A percentile compares a stretch with the other conserved stretches of the same genome.
phyloP scores from a whole-genome alignment of 129 eudicot genomes.

The Lactuca sativa region DNA sequence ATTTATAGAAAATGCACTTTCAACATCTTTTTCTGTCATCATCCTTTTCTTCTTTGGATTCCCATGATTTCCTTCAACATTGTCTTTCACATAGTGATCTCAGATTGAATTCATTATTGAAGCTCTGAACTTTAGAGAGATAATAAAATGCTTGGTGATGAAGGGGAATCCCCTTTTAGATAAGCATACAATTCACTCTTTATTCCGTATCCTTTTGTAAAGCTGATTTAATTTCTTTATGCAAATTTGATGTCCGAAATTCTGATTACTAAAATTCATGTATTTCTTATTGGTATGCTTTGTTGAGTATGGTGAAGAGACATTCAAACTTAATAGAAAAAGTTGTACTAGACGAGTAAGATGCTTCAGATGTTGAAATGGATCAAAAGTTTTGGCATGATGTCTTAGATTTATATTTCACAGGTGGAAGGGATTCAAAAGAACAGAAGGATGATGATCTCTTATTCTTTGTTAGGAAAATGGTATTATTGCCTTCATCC shows the following conservation, averaged over 20 bases:
- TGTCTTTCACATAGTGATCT: neutral
- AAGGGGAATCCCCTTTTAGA: constrained; percentile 61
- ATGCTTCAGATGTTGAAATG: constrained; percentile 73
- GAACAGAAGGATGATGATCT: constrained; percentile 92
- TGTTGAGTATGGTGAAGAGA: constrained; percentile 88
- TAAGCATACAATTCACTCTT: constrained; percentile 14
- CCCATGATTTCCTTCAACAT: constrained; percentile 12
- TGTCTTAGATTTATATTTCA: constrained; percentile 68
- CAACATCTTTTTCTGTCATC: neutral
- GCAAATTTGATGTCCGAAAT: neutral
- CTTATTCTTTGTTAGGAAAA: constrained; percentile 77
- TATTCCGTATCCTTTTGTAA: neutral
- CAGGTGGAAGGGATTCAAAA: constrained; percentile 67
- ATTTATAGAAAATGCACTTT: no score
- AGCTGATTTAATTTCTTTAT: neutral
- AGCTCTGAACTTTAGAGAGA: constrained; percentile 2
- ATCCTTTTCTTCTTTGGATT: constrained; percentile 1
- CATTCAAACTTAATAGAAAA: constrained; percentile 76
- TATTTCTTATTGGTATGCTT: constrained; percentile 52
- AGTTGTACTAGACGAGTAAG: constrained; percentile 60
- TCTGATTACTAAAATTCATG: neutral
- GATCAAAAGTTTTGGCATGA: constrained; percentile 84
- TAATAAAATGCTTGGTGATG: constrained; percentile 42
- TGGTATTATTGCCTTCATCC: constrained; percentile 38
- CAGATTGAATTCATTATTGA: constrained; percentile 12